Percentiles rank a stretch among this genome's conserved stretches.
Evolutionary conservation across 257 asterid species (phyloP).

Genomic region (Ehretia macrophylla): DNA sequence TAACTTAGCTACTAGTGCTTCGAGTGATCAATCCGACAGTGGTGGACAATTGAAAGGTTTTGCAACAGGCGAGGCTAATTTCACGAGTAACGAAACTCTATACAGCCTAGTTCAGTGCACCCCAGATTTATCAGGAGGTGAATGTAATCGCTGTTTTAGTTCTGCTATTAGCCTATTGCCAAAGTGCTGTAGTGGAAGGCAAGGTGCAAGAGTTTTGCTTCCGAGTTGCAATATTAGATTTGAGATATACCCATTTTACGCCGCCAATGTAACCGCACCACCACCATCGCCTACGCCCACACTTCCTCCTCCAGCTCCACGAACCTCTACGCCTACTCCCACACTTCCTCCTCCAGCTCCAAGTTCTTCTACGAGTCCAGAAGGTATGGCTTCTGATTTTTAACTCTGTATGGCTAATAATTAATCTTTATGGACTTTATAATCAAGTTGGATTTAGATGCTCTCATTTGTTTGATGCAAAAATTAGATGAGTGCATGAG

Average conservation of each 20-base stretch:
- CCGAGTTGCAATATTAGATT: constrained; percentile 21
- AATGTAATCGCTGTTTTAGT: constrained; percentile 7
- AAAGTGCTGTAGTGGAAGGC: neutral
- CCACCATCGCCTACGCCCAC: neutral
- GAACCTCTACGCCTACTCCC: neutral
- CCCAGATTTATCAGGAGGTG: constrained; percentile 13
- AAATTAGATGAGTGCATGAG: too few relatives aligned
- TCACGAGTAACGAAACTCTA: neutral
- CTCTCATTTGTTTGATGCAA: too few relatives aligned
- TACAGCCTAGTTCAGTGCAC: constrained; percentile 22
- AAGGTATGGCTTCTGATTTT: neutral
- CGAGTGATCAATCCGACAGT: neutral
- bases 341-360: neutral
- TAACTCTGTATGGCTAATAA: neutral
- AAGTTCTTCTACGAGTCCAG: neutral
- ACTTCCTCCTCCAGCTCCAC: neutral
- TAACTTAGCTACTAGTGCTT: neutral
- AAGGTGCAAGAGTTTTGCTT: constrained; percentile 12
- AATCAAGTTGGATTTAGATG: too few relatives aligned
- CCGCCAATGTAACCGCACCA: neutral
- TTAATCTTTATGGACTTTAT: too few relatives aligned
- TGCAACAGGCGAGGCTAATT: constrained; percentile 3
- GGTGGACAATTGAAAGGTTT: constrained; percentile 5
- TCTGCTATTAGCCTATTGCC: neutral
- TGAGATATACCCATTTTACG: constrained; percentile 15